Percentiles rank a stretch among this genome's conserved stretches.
phyloP scores from a whole-genome alignment of 2,329 filamentous ascomycete genomes.

The Cordyceps cicadae region DNA sequence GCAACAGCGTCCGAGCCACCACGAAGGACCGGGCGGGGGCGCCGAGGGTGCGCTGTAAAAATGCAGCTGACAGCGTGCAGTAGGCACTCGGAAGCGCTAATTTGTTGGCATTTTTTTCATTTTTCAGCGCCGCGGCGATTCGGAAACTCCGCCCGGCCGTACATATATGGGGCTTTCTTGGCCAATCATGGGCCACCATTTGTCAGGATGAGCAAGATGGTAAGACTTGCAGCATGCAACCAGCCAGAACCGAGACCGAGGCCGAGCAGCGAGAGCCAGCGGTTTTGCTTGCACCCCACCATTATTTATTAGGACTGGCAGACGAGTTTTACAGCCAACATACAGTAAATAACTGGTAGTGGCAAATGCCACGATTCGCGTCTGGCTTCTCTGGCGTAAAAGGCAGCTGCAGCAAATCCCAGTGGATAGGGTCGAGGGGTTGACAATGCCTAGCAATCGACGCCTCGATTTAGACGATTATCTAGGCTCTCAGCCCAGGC shows the following conservation, averaged over 20 bases:
- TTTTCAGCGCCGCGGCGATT: neutral
- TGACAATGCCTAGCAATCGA: too few relatives aligned
- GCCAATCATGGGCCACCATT: constrained; percentile 1
- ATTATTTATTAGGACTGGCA: too few relatives aligned
- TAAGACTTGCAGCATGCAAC: neutral
- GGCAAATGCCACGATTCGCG: too few relatives aligned
- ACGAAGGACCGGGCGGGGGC: neutral
- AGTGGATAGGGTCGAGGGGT: too few relatives aligned
- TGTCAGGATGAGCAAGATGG: constrained; percentile 1
- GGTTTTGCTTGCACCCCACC: neutral
- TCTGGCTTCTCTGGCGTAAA: too few relatives aligned
- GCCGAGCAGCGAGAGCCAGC: neutral
- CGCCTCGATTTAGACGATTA: too few relatives aligned
- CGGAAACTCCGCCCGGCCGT: neutral
- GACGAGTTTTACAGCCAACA: too few relatives aligned
- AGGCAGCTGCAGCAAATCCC: too few relatives aligned
- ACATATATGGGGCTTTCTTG: neutral
- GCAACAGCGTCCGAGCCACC: neutral
- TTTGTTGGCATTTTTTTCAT: neutral
- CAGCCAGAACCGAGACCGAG: neutral
- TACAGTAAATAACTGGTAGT: too few relatives aligned
- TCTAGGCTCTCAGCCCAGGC: too few relatives aligned
- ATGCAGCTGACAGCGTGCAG: neutral
- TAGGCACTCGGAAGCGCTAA: neutral
- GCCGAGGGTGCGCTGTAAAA: constrained; percentile 1